phyloP scores from a whole-genome alignment of 2,329 filamentous ascomycete genomes.

The Penicillium sp. region DNA sequence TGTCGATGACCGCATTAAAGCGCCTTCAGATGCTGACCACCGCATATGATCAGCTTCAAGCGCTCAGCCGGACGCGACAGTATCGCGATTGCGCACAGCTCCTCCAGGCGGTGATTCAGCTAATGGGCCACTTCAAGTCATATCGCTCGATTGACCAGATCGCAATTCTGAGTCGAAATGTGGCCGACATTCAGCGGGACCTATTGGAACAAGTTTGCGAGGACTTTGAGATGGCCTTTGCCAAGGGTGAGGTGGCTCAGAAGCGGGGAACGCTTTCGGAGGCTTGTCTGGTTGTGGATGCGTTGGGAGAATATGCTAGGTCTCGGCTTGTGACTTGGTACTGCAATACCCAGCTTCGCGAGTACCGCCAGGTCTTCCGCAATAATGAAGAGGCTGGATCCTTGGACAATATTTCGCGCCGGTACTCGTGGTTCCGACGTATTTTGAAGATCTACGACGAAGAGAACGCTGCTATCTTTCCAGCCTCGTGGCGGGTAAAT shows the following conservation, averaged over 20 bases:
- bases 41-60: constrained; percentile 92
- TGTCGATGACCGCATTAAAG: constrained; percentile 97
- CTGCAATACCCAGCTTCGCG: constrained; percentile 91
- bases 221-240: constrained; percentile 94
- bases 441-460: constrained; percentile 95
- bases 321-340: constrained; percentile 89
- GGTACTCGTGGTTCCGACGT: constrained; percentile 95
- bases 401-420: constrained; percentile 89
- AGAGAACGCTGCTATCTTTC: constrained; percentile 86
- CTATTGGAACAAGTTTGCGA: constrained; percentile 97
- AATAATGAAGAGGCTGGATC: constrained; percentile 96
- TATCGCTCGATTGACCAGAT: constrained; percentile 98
- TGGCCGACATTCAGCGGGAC: constrained; percentile 88
- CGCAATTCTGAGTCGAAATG: constrained; percentile 84
- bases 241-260: constrained; percentile 74
- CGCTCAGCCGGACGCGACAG: constrained; percentile 77
- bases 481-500: constrained; percentile 80
- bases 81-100: constrained; percentile 94
- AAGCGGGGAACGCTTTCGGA: constrained; percentile 72
- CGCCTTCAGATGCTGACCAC: constrained; percentile 97
- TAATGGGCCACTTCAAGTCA: constrained; percentile 98
- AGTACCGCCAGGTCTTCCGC: constrained; percentile 92
- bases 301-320: constrained; percentile 81
- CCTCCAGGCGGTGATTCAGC: constrained; percentile 89
- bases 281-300: constrained; percentile 91